A percentile compares a stretch with the other conserved stretches of the same genome.
Conservation (phyloP, 192 early-diverging fungal genomes). For the Coemansia javaensis region DNA sequence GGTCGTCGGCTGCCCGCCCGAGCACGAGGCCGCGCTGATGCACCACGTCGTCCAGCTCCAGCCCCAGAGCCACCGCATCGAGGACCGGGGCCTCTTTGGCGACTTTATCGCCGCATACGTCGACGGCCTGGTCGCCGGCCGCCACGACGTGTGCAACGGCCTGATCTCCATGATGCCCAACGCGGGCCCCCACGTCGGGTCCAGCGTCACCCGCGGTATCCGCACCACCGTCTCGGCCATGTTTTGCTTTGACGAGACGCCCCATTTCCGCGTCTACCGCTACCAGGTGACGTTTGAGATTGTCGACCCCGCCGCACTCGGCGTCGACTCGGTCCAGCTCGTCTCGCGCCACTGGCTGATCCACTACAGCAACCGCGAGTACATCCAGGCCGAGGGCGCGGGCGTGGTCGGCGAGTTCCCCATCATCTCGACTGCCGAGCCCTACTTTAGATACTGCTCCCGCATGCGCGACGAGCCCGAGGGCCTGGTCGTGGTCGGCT, state of each 20-base stretch:
- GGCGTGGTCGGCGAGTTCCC: conserved; percentile 40
- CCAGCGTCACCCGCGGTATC: conserved; percentile 24
- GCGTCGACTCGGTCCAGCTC: conserved; percentile 19
- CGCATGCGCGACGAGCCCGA: conserved; percentile 28
- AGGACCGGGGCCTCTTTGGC: conserved; percentile 40
- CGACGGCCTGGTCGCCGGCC: conserved; percentile 17
- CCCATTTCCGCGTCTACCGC: conserved; percentile 23
- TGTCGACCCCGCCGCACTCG: conserved; percentile 11
- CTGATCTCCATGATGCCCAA: conserved; percentile 42
- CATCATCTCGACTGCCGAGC: conserved; percentile 11
- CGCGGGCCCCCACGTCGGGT: conserved; percentile 17
- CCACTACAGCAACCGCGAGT: conserved; percentile 16
- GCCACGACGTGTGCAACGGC: conserved; percentile 14
- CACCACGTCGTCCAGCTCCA: conserved; percentile 47
- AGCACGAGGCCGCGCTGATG: conserved; percentile 2
- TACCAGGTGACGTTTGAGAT: conserved; percentile 43
- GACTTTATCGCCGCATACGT: conserved; percentile 29
- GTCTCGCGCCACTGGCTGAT: conserved; percentile 31
- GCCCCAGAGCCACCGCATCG: conserved; percentile 26
- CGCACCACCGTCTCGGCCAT: conserved; percentile 35
- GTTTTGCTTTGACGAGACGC: conserved; percentile 42
- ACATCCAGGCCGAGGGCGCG: conserved; percentile 9
- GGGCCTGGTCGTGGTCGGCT: conserved; percentile 13
- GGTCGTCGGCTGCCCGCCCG: conserved; percentile 20
- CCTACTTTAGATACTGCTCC: conserved; percentile 35